Percentiles rank a stretch among this genome's conserved stretches.
These are phyloP conservation scores for Epichloe sibirici DNA, from an alignment of 2,329 filamentous ascomycete species.

Conservation along the genomic window DNA sequence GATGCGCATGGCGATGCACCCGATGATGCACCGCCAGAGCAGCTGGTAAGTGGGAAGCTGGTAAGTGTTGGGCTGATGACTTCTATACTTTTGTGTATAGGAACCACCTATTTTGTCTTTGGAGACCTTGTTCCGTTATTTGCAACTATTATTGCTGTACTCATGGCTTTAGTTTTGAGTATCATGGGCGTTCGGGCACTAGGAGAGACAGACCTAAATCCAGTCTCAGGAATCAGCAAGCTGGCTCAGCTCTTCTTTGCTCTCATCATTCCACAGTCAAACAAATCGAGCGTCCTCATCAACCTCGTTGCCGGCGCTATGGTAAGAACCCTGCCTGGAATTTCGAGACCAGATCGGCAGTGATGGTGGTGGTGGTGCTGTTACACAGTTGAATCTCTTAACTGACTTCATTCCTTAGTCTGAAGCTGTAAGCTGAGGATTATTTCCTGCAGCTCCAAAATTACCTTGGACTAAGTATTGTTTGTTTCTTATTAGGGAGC, in stretches of 20 bases:
- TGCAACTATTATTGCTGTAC: conserved; percentile 63
- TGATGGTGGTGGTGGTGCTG: no score
- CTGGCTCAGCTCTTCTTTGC: conserved; percentile 93
- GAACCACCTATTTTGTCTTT: conserved; percentile 74
- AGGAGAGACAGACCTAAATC: conserved; percentile 85
- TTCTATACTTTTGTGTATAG: conserved; percentile 69
- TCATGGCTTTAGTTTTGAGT: conserved; percentile 69
- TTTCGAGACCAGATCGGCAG: no score
- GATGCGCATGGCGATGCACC: conserved; percentile 29
- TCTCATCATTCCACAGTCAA: conserved; percentile 66
- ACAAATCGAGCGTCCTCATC: conserved; percentile 81
- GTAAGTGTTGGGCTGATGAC: conserved; percentile 64
- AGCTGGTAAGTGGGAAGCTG: conserved; percentile 61
- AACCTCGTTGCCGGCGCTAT: conserved; percentile 91
- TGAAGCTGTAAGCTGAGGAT: conserved; percentile 22
- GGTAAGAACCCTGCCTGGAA: conserved; percentile 14
- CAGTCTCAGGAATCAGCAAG: conserved; percentile 93
- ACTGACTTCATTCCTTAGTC: conserved; percentile 18
- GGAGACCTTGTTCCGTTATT: conserved; percentile 68
- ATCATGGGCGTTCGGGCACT: conserved; percentile 61
- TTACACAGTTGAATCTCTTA: not conserved
- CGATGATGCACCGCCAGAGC: conserved; percentile 71
- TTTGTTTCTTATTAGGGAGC: conserved; percentile 40
- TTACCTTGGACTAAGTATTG: not conserved
- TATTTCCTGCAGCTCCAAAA: not conserved